Evolutionary conservation across 805 yeast genomes (phyloP).

Genomic region (Suhomyces tanzawaensis): DNA sequence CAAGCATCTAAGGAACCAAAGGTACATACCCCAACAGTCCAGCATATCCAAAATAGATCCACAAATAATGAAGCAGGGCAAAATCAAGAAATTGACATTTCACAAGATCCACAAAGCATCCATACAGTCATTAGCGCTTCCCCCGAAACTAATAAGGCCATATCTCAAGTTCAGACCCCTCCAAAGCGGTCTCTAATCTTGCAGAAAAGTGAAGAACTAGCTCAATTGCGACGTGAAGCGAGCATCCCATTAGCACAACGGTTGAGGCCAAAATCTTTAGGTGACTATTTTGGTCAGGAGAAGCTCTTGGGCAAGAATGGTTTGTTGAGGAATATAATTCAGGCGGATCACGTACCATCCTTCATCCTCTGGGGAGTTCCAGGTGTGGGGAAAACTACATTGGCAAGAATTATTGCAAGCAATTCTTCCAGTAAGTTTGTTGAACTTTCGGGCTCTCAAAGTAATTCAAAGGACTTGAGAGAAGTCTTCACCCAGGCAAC

Average conservation of each 20-base stretch:
- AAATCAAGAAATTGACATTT: not conserved
- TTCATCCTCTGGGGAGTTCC: slow-evolving; percentile 46
- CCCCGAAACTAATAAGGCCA: not conserved
- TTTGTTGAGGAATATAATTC: slow-evolving; percentile 31
- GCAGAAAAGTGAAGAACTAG: slow-evolving; percentile 8
- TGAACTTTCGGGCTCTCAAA: slow-evolving; percentile 41
- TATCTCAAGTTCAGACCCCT: not conserved
- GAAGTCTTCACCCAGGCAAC: slow-evolving; percentile 38
- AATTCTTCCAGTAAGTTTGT: slow-evolving; percentile 31
- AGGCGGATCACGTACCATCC: slow-evolving; percentile 36
- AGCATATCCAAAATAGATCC: not conserved
- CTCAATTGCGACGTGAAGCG: slow-evolving; percentile 17
- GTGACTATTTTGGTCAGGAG: slow-evolving; percentile 43
- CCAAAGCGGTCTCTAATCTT: not conserved
- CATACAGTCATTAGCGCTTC: not conserved
- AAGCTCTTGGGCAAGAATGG: slow-evolving; percentile 39
- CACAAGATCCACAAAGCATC: not conserved
- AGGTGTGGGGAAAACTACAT: slow-evolving; percentile 44
- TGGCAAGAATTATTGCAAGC: slow-evolving; percentile 39
- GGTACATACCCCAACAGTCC: slow-evolving; percentile 8
- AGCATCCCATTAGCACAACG: slow-evolving; percentile 40
- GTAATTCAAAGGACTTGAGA: slow-evolving; percentile 33
- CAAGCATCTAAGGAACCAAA: not conserved
- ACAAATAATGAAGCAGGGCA: not conserved
- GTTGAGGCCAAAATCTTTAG: slow-evolving; percentile 35